Evolutionary conservation across 2,329 filamentous ascomycete genomes (phyloP).

Genomic region (Alternaria brassicae): DNA sequence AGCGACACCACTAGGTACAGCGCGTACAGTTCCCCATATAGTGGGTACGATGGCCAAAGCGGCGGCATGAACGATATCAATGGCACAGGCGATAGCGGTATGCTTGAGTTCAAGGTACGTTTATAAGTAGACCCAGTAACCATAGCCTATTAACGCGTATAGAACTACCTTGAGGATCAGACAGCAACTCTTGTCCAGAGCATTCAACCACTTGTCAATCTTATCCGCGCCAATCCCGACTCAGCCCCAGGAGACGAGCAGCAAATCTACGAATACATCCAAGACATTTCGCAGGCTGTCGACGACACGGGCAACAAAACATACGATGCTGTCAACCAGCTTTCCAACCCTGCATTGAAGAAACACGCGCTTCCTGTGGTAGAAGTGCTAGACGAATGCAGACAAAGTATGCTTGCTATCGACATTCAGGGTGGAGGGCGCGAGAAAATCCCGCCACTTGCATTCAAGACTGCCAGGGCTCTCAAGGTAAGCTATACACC

Average conservation of each 20-base stretch:
- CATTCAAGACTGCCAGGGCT: conserved; percentile 85
- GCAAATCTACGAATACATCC: conserved; percentile 72
- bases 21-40: conserved; percentile 47
- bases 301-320: conserved; percentile 73
- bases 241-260: conserved; percentile 42
- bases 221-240: conserved; percentile 61
- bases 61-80: conserved; percentile 34
- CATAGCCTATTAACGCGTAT: conserved; percentile 19
- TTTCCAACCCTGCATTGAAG: conserved; percentile 60
- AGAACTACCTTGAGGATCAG: conserved; percentile 84
- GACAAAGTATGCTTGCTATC: conserved; percentile 69
- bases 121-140: conserved; percentile 15
- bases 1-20: conserved; percentile 47
- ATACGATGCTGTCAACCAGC: conserved; percentile 56
- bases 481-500: conserved; percentile 65
- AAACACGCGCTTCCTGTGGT: conserved; percentile 61
- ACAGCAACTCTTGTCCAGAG: conserved; percentile 79
- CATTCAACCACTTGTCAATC: conserved; percentile 79
- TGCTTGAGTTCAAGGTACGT: conserved; percentile 68
- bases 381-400: conserved; percentile 66
- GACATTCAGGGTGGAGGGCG: conserved; percentile 68
- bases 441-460: conserved; percentile 75
- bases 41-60: conserved; percentile 46
- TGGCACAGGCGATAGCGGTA: conserved; percentile 39
- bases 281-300: conserved; percentile 73